Conservation (phyloP, 768 basidiomycete genomes). For the Mycena sanguinolenta region DNA sequence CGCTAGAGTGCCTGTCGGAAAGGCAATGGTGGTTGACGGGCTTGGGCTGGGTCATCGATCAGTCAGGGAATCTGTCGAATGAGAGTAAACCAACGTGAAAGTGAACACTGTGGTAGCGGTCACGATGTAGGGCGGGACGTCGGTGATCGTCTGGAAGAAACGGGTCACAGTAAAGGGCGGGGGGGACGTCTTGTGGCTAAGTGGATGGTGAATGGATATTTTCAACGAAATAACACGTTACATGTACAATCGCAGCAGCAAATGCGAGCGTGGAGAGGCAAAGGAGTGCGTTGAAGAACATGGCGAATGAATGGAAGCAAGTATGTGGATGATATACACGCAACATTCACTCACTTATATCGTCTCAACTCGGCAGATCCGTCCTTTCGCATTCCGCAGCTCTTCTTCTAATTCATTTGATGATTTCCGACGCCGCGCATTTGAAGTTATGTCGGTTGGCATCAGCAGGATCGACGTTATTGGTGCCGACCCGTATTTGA, state of each 20-base stretch:
- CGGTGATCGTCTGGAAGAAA: constrained; percentile 7
- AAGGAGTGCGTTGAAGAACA: constrained; percentile 27
- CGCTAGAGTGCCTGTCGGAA: constrained; percentile 22
- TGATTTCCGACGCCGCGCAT: too few species aligned
- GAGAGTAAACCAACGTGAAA: constrained; percentile 11
- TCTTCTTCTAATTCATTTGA: too few species aligned
- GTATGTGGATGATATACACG: constrained; percentile 6
- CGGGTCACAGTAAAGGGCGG: constrained; percentile 19
- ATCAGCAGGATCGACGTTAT: too few species aligned
- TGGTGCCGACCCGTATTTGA: too few species aligned
- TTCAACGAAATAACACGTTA: too few species aligned
- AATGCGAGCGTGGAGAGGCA: neutral
- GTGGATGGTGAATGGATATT: neutral
- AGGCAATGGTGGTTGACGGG: constrained; percentile 14
- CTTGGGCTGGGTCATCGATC: constrained; percentile 7
- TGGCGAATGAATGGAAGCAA: neutral
- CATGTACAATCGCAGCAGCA: constrained; percentile 7
- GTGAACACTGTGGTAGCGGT: constrained; percentile 11
- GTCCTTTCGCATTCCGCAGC: too few species aligned
- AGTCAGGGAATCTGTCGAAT: neutral
- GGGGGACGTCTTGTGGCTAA: constrained; percentile 19
- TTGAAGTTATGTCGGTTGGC: too few species aligned
- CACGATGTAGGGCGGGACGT: constrained; percentile 25
- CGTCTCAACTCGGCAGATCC: too few species aligned
- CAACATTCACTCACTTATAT: too few species aligned